Base-by-base conservation (phyloP, 2,329 filamentous ascomycete species). In the Ophiostoma tasmaniense region DNA sequence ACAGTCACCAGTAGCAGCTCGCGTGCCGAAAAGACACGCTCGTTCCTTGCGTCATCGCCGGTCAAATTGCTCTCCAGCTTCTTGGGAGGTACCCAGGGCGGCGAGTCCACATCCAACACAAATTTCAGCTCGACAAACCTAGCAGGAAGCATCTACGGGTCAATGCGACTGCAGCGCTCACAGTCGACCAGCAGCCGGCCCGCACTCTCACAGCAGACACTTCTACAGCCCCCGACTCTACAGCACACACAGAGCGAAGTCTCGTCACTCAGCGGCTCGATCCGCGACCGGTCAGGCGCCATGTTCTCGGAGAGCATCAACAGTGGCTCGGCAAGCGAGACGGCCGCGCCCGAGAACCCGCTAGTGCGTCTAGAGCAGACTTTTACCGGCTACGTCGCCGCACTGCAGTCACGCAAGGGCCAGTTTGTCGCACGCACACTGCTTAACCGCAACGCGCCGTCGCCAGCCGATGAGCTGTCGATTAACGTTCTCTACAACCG, bases 401-500 rank as follows among this genome's bases (percentile, higher is more conserved):
- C 91, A 50, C 81, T 97, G 39, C 91, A 95, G 75, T 89, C 90
- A 52, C 88, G 93, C 59, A 96, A 94, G 76, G 93, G 93, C 39
- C 92, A 93, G 74, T 91, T 97, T 70, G 85, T 96, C 22, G 93
- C 91, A 22, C 88, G 90, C 39, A 88, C 87, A 33, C 81, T 97
- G 39, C 85, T 93, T 66, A 89, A 87, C 73, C 85, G 93, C 66
- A 70, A 68, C 7, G 65, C 66, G 0, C 80, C 81, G 70, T 81
- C 39, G 30, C 13, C 84, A 35, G 91, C 89, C 1, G 91, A 97
- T 75, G 90, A 93, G 75, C 83, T 94, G 7, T 82, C 86, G 1
- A 90, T 97, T 73, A 97, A 97, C 74, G 92, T 96, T 73, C 82
- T 97, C 1, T 97, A 97, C 79, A 97, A 97, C 76, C 86, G 88